Conservation (phyloP, 345 rosid species). For the Bretschneidera sinensis region DNA sequence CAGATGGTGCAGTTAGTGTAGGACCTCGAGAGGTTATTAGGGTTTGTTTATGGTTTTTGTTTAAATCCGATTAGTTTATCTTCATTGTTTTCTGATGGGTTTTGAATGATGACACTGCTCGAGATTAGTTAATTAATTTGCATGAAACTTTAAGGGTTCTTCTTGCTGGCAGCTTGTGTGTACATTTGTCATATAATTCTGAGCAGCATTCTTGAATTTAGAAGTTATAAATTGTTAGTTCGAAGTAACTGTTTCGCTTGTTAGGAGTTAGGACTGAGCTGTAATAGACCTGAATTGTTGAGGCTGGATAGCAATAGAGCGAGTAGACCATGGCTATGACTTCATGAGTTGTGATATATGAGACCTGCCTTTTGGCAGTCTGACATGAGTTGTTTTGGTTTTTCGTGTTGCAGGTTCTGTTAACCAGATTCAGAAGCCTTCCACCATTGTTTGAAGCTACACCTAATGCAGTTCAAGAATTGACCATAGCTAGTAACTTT, state of each 20-base stretch:
- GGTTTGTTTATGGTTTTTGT: too few species aligned
- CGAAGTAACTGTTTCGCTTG: background rate
- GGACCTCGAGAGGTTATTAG: background rate
- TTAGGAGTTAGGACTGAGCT: too few species aligned
- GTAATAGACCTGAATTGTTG: too few species aligned
- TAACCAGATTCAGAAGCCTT: slow-evolving; percentile 71
- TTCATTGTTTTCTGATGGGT: too few species aligned
- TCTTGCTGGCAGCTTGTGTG: background rate
- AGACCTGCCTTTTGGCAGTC: background rate
- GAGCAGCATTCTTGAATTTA: background rate
- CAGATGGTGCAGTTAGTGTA: background rate
- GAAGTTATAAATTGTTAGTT: too few species aligned
- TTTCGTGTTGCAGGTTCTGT: slow-evolving; percentile 56
- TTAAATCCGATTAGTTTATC: too few species aligned
- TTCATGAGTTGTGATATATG: background rate
- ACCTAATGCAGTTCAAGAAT: slow-evolving; percentile 56
- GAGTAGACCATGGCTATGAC: background rate
- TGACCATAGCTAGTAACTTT: slow-evolving; percentile 71
- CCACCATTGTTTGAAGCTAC: slow-evolving; percentile 85
- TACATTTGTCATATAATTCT: background rate
- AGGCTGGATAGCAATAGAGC: too few species aligned
- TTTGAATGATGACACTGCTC: background rate
- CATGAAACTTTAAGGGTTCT: background rate
- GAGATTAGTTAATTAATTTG: background rate
- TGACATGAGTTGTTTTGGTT: background rate